These are phyloP conservation scores for Xeromyces bisporus DNA, from an alignment of 495 filamentous ascomycete species.

Conservation along the genomic window DNA sequence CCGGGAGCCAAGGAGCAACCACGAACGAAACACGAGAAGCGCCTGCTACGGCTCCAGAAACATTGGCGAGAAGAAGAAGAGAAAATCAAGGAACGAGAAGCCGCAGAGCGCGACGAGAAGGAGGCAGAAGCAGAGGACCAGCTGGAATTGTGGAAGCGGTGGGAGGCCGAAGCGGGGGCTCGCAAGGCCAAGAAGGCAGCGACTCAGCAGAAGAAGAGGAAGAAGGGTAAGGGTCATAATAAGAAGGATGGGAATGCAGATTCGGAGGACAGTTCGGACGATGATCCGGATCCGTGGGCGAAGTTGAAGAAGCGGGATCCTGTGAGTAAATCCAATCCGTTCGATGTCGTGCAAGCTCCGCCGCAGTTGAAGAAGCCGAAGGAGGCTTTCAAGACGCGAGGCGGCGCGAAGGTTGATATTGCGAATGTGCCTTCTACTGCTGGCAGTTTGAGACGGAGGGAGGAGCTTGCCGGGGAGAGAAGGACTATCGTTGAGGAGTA, in stretches of 20 bases:
- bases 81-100: conserved; percentile 43
- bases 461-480: conserved; percentile 63
- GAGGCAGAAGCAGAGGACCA: conserved; percentile 35
- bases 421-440: conserved; percentile 56
- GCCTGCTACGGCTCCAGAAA: conserved; percentile 61
- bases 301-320: conserved; percentile 43
- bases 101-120: conserved; percentile 44
- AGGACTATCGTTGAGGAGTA: conserved; percentile 69
- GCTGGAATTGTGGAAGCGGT: conserved; percentile 29
- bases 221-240: too few species aligned
- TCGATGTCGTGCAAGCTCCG: conserved; percentile 70
- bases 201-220: too few species aligned
- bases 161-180: conserved; percentile 28
- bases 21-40: conserved; percentile 68
- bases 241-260: conserved; percentile 26
- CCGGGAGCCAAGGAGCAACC: conserved; percentile 34
- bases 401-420: conserved; percentile 54
- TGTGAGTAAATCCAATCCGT: conserved; percentile 37
- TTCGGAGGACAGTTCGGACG: conserved; percentile 21
- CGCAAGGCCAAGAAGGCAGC: conserved; percentile 45
- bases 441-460: conserved; percentile 65
- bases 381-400: conserved; percentile 49
- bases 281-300: conserved; percentile 69
- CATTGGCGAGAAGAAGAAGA: conserved; percentile 68
- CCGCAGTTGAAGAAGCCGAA: conserved; percentile 53